Evolutionary conservation across 108 stramenopile genomes (phyloP).

Genomic region (Phaeodactylum tricornutum): DNA sequence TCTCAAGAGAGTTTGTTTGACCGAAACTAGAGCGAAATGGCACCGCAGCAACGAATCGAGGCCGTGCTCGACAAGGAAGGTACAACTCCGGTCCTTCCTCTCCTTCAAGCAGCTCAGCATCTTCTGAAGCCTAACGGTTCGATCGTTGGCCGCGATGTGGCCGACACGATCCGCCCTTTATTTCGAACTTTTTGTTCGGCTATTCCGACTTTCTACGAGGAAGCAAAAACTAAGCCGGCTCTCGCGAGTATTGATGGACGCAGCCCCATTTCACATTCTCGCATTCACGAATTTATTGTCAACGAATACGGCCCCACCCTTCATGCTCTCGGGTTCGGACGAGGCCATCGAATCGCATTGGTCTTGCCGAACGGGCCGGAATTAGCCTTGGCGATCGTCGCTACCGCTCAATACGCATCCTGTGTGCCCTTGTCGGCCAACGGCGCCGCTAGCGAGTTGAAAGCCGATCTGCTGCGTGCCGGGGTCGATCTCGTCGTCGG

Average conservation of each 20-base stretch:
- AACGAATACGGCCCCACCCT: conserved; percentile 27
- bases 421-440: conserved; percentile 40
- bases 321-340: conserved; percentile 30
- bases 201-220: no score
- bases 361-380: conserved; percentile 50
- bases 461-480: conserved; percentile 21
- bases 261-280: conserved; percentile 21
- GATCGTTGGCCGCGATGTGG: conserved; percentile 34
- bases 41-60: no score
- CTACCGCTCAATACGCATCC: conserved; percentile 28
- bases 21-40: no score
- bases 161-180: conserved; percentile 25
- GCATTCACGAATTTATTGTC: conserved; percentile 26
- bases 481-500: conserved; percentile 24
- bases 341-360: conserved; percentile 32
- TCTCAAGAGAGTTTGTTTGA: no score
- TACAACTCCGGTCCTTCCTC: no score
- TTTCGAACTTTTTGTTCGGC: conserved; percentile 34
- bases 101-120: conserved; percentile 25
- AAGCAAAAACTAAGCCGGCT: background rate
- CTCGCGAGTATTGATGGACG: conserved; percentile 1
- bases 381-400: conserved; percentile 37
- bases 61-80: no score
- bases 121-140: conserved; percentile 38
- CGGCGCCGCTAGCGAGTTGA: conserved; percentile 26